Base-by-base conservation (phyloP, 371 early-diverging fungal genomes). In the Rhizopus stolonifer region DNA sequence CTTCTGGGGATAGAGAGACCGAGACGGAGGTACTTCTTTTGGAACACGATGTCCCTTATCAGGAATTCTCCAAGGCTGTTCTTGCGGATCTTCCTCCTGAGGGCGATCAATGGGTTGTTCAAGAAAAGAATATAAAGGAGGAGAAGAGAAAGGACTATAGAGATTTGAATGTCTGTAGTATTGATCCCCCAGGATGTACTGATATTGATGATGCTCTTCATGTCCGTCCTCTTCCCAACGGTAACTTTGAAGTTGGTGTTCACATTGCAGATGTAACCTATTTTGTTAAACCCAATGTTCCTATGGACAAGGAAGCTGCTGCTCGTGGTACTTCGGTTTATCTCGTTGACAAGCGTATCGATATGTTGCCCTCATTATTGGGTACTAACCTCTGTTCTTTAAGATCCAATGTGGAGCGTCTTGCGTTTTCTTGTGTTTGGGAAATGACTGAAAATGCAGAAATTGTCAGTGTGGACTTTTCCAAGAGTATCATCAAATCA, bases 141-240 rank as follows among this genome's bases (percentile, higher is more conserved):
- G 80, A 67, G 10, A 80, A 84, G 2, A 79, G 99, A 40, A 77
- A 70, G 15, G 99, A 97, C 69, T 79, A 95, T 48, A 79, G 99
- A 44, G 61, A 82, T 38, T 54, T 93, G 53, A 84, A 91, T 61
- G 78, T 99, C 2, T 96, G 97, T 77, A 93, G 92, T 66, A 99
- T 99, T 58, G 99, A 99, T 87, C 99, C 99, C 43, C 96, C 96
- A 29, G 91, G 95, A 26, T 99, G 99, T 86, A 97, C 98, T 3
- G 99, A 99, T 85, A 98, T 99, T 58, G 99, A 99, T 77, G 99
- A 99, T 81, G 99, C 99, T 0, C 83, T 99, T 29, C 99, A 99
- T 65, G 89, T 89, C 0, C 59, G 80, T 21, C 33, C 61, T 34
- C 79, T 98, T 46, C 84, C 87, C 8, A 94, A 98, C 66, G 98